Evolutionary conservation across 257 asterid genomes (phyloP).

Genomic region (Datura wrightii): DNA sequence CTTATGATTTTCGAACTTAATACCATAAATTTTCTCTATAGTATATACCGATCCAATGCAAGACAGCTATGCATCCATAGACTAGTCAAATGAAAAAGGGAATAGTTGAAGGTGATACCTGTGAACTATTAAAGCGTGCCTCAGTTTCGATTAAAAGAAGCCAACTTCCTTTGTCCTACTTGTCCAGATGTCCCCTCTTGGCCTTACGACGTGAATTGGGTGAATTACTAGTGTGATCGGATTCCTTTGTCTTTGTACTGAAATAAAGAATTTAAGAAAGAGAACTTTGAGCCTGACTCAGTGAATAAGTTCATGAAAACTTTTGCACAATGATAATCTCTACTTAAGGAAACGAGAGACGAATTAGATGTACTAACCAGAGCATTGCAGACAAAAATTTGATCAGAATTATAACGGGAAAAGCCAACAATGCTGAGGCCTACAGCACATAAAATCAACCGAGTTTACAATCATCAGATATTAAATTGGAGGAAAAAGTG

Average conservation of each 20-base stretch:
- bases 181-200: constrained; percentile 52
- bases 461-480: background rate
- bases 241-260: constrained; percentile 54
- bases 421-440: constrained; percentile 84
- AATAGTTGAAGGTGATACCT: constrained; percentile 9
- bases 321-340: background rate
- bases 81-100: background rate
- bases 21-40: background rate
- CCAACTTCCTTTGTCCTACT: constrained; percentile 26
- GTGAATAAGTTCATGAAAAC: background rate
- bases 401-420: constrained; percentile 60
- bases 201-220: constrained; percentile 51
- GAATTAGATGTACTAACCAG: constrained; percentile 49
- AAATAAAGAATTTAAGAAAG: constrained; percentile 30
- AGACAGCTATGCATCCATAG: background rate
- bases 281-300: background rate
- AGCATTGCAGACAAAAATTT: constrained; percentile 53
- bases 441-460: constrained; percentile 34
- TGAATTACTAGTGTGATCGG: constrained; percentile 44
- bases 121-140: background rate
- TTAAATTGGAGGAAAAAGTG: background rate
- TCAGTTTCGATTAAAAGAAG: background rate
- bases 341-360: background rate
- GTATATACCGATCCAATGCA: background rate
- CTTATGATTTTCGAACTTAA: background rate